Evolutionary conservation across 768 basidiomycete species (phyloP).

Genomic region (Leccinellum luteum): DNA sequence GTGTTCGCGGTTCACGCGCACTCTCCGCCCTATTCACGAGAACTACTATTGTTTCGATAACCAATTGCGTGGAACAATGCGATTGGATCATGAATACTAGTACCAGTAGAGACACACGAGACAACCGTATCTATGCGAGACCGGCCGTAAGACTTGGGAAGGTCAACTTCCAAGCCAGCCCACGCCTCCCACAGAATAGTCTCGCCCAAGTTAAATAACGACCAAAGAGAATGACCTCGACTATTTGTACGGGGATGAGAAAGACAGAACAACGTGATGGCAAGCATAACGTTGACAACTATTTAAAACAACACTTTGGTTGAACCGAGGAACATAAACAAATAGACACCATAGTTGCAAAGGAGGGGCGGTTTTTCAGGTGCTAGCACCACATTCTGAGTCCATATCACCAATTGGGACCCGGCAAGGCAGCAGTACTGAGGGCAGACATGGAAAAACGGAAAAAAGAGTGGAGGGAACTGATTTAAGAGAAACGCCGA

Average conservation of each 20-base stretch:
- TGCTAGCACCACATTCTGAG: conserved; percentile 25
- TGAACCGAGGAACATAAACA: conserved; percentile 20
- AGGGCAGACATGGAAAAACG: conserved; percentile 5
- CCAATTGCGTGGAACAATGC: conserved; percentile 4
- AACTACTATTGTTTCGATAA: neutral
- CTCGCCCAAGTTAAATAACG: conserved; percentile 22
- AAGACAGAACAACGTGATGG: conserved; percentile 21
- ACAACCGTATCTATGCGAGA: conserved; percentile 9
- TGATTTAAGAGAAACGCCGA: conserved; percentile 12
- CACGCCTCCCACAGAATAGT: conserved; percentile 6
- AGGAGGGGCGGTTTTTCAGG: conserved; percentile 23
- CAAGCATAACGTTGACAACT: conserved; percentile 27
- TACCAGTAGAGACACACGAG: conserved; percentile 2
- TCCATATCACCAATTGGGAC: conserved; percentile 17
- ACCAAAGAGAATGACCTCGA: conserved; percentile 13
- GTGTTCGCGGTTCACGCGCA: neutral
- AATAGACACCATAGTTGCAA: conserved; percentile 23
- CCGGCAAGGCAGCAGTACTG: conserved; percentile 9
- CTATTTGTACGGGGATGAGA: conserved; percentile 14
- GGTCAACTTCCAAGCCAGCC: conserved; percentile 37
- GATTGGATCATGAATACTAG: conserved; percentile 11
- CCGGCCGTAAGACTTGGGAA: conserved; percentile 26
- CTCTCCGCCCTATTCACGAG: neutral
- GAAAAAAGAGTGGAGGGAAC: conserved; percentile 19
- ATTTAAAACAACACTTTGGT: conserved; percentile 28